phyloP scores from a whole-genome alignment of 1,284 basidiomycete species.

The Trichosporon ovoides region DNA sequence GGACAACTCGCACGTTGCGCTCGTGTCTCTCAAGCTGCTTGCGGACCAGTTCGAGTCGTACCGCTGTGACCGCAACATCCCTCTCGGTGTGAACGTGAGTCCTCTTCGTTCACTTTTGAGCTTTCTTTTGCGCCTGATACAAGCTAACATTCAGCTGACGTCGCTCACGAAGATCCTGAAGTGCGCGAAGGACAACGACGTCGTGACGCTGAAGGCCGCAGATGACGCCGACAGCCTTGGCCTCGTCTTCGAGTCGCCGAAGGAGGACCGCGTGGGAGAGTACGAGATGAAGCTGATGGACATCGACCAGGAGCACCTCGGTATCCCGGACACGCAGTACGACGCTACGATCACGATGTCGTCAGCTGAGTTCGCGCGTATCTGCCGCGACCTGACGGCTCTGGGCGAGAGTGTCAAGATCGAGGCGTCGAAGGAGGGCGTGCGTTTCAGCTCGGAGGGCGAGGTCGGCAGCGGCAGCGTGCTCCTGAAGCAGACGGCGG shows the following conservation, averaged over 20 bases:
- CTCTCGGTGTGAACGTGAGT: constrained; percentile 73
- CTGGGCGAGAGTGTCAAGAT: constrained; percentile 94
- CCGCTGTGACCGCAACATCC: constrained; percentile 94
- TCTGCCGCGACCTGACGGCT: constrained; percentile 86
- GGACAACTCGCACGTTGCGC: constrained; percentile 99
- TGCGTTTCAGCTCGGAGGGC: constrained; percentile 88
- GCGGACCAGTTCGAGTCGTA: constrained; percentile 77
- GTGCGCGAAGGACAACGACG: constrained; percentile 95
- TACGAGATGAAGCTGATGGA: constrained; percentile 99
- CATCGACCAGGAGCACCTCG: constrained; percentile 91
- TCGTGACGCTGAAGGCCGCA: constrained; percentile 81
- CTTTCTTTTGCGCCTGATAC: neutral
- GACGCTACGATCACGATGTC: constrained; percentile 89
- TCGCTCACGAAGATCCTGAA: constrained; percentile 94
- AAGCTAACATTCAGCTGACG: constrained; percentile 54
- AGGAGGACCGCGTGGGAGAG: constrained; percentile 89
- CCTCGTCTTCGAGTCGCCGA: constrained; percentile 84
- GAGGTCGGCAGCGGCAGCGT: constrained; percentile 91
- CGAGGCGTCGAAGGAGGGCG: constrained; percentile 93
- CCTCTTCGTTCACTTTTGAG: neutral
- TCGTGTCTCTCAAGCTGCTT: constrained; percentile 65
- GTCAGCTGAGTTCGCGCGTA: constrained; percentile 80
- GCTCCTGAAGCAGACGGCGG: constrained; percentile 67
- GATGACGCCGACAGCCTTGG: constrained; percentile 89
- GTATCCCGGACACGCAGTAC: constrained; percentile 98